phyloP scores from a whole-genome alignment of 768 basidiomycete species.

The Phallus indusiatus region DNA sequence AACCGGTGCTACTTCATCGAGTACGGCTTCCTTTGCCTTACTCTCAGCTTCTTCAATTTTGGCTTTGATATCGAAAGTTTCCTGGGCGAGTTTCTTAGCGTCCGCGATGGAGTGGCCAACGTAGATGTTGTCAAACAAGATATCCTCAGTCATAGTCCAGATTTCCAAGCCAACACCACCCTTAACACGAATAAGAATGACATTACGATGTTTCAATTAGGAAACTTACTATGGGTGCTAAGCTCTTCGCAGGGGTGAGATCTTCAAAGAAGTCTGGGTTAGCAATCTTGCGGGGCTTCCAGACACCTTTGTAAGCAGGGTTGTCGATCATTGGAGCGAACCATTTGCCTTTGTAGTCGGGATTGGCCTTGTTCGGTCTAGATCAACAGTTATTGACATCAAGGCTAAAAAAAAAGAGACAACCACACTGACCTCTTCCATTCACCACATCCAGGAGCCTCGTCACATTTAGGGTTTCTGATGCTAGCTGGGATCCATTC shows the following conservation, averaged over 20 bases:
- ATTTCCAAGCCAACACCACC: slow-evolving; percentile 96
- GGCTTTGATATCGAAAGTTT: slow-evolving; percentile 91
- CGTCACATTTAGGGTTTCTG: slow-evolving; percentile 82
- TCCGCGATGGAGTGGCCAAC: slow-evolving; percentile 83
- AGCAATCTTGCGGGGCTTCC: slow-evolving; percentile 83
- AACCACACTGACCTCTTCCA: slow-evolving; percentile 63
- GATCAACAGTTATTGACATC: background rate
- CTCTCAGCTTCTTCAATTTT: slow-evolving; percentile 58
- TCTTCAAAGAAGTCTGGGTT: slow-evolving; percentile 94
- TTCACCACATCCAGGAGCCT: slow-evolving; percentile 88
- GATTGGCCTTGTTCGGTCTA: slow-evolving; percentile 84
- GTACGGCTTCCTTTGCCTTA: slow-evolving; percentile 33
- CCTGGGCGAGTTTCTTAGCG: slow-evolving; percentile 71
- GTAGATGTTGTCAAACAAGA: slow-evolving; percentile 91
- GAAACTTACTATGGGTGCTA: slow-evolving; percentile 70
- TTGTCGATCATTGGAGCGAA: slow-evolving; percentile 90
- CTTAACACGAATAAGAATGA: slow-evolving; percentile 24
- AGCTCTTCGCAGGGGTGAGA: slow-evolving; percentile 63
- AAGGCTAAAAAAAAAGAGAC: background rate
- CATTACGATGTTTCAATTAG: background rate
- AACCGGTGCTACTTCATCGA: slow-evolving; percentile 40
- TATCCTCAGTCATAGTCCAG: slow-evolving; percentile 98
- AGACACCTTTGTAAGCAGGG: slow-evolving; percentile 93
- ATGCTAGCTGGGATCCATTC: slow-evolving; percentile 93
- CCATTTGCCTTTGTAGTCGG: slow-evolving; percentile 98